A percentile compares a stretch with the other conserved stretches of the same genome.
phyloP scores from a whole-genome alignment of 1,284 basidiomycete species.

The Ceratobasidium sp. region DNA sequence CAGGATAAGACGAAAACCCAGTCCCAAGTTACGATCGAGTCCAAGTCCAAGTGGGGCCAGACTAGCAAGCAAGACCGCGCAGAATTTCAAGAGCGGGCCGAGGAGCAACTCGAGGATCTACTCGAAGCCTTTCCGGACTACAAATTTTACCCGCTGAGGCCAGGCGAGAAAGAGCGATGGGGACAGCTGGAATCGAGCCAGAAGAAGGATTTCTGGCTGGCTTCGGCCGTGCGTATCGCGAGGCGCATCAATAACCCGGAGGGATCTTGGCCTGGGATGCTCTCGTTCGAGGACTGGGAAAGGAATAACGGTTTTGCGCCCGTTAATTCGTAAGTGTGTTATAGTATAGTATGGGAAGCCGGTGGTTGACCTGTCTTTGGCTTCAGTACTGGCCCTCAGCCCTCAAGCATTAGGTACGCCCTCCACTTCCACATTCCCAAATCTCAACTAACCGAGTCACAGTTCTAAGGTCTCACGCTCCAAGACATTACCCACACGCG shows the following conservation, averaged over 20 bases:
- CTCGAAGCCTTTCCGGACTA: constrained; percentile 8
- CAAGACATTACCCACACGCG: too few species aligned
- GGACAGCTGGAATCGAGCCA: not conserved
- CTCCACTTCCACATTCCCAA: too few species aligned
- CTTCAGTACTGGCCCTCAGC: not conserved
- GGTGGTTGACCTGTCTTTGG: too few species aligned
- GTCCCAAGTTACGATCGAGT: constrained; percentile 2
- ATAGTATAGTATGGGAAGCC: too few species aligned
- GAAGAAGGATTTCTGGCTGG: constrained; percentile 23
- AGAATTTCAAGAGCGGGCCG: constrained; percentile 13
- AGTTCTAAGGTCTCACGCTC: too few species aligned
- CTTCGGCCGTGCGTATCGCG: constrained; percentile 19
- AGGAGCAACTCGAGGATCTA: not conserved
- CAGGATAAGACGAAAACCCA: not conserved
- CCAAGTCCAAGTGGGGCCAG: not conserved
- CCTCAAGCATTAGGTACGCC: too few species aligned
- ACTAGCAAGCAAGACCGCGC: not conserved
- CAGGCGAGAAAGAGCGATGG: constrained; percentile 2
- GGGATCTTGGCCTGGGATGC: not conserved
- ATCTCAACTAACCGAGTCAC: too few species aligned
- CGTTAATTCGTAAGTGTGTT: not conserved
- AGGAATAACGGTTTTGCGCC: not conserved
- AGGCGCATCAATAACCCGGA: not conserved
- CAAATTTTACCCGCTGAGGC: not conserved
- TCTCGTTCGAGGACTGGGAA: not conserved